These are phyloP conservation scores for Neurospora hispaniola DNA, from an alignment of 495 filamentous ascomycete species.

Conservation along the genomic window DNA sequence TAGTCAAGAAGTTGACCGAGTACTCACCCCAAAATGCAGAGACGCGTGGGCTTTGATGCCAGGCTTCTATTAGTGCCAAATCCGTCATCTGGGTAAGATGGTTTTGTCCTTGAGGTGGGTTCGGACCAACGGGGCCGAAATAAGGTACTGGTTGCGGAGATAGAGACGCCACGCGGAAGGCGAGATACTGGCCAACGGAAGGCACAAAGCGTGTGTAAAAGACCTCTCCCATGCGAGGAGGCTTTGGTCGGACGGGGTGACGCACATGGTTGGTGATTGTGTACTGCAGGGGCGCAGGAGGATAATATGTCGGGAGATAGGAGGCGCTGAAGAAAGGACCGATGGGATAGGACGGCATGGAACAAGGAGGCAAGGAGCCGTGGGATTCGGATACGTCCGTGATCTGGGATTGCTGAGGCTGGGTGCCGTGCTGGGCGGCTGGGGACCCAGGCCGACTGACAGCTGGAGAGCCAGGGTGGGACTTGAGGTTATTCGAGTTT, in stretches of 20 bases:
- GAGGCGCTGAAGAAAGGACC: conserved; percentile 68
- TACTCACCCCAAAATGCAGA: conserved; percentile 69
- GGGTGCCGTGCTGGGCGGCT: conserved; percentile 31
- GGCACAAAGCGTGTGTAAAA: conserved; percentile 86
- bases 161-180: conserved; percentile 68
- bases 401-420: neutral
- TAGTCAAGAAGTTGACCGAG: conserved; percentile 55
- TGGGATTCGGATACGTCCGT: conserved; percentile 20
- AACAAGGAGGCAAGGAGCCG: neutral
- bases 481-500: conserved; percentile 28
- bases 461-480: conserved; percentile 45
- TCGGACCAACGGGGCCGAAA: conserved; percentile 39
- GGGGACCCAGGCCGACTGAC: conserved; percentile 52
- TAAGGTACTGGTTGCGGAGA: conserved; percentile 43
- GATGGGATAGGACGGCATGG: conserved; percentile 27
- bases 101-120: conserved; percentile 18
- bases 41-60: conserved; percentile 86
- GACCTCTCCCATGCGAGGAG: conserved; percentile 74
- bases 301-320: conserved; percentile 84
- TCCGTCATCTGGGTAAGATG: conserved; percentile 42
- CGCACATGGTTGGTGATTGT: conserved; percentile 66
- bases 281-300: conserved; percentile 72
- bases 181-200: conserved; percentile 72
- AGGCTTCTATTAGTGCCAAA: conserved; percentile 66
- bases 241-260: conserved; percentile 83